Percentiles rank a stretch among this genome's conserved stretches.
These are phyloP conservation scores for Venustampulla echinocandica DNA, from an alignment of 495 filamentous ascomycete genomes.

Conservation along the genomic window DNA sequence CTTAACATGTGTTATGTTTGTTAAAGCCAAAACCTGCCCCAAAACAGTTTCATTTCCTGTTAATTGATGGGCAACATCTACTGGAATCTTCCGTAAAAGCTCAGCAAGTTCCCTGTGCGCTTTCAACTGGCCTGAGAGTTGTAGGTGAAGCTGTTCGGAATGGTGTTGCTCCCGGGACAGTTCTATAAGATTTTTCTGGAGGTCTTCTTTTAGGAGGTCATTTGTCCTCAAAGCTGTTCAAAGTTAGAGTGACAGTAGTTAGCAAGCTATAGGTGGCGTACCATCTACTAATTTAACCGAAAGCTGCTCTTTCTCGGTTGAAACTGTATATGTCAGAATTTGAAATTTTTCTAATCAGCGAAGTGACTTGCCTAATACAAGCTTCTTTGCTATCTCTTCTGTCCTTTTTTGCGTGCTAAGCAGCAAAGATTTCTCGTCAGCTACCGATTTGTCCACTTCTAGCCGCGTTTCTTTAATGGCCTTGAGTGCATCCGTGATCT, in stretches of 20 bases:
- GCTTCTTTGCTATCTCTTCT: no score
- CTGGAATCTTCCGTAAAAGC: conserved; percentile 11
- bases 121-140: conserved; percentile 18
- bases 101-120: conserved; percentile 25
- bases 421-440: neutral
- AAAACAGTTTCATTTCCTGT: conserved; percentile 10
- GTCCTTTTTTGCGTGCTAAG: no score
- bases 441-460: neutral
- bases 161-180: conserved; percentile 16
- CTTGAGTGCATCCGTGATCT: neutral
- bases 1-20: conserved; percentile 12
- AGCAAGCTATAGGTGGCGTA: no score
- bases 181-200: conserved; percentile 10
- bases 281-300: no score
- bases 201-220: conserved; percentile 1
- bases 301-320: no score
- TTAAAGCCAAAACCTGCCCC: conserved; percentile 1
- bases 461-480: neutral
- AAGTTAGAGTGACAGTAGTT: no score
- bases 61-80: conserved; percentile 6
- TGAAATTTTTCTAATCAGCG: no score
- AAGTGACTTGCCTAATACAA: no score
- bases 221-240: conserved; percentile 3
- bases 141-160: conserved; percentile 15
- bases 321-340: no score